Conservation (phyloP, 768 basidiomycete genomes). For the Rhodosporidiobolus sp. region DNA sequence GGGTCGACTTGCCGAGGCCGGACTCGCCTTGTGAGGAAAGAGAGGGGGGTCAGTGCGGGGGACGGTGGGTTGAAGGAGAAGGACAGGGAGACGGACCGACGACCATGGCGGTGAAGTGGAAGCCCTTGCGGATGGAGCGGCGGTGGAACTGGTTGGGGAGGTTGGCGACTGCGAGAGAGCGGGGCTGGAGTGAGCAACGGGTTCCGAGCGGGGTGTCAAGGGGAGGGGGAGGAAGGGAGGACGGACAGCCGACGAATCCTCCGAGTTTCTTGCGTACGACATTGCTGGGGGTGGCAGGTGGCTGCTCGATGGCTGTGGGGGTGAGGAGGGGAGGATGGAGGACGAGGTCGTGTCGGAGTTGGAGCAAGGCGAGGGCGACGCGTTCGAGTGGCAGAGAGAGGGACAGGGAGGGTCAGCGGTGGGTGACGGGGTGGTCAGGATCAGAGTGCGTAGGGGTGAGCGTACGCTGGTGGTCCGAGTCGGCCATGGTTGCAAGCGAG, state of each 20-base stretch:
- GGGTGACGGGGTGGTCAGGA: too few species aligned
- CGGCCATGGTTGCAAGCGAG: too few species aligned
- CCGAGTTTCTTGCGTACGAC: constrained; percentile 71
- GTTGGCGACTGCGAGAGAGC: constrained; percentile 64
- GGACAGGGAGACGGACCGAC: constrained; percentile 67
- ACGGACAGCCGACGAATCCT: constrained; percentile 73
- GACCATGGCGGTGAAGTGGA: constrained; percentile 98
- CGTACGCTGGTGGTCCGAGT: too few species aligned
- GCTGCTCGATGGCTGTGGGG: not conserved
- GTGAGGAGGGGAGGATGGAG: not conserved
- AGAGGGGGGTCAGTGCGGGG: constrained; percentile 10
- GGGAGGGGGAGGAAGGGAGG: not conserved
- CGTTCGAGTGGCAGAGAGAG: not conserved
- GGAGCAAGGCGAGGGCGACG: not conserved
- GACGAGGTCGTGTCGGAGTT: not conserved
- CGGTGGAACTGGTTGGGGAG: constrained; percentile 99
- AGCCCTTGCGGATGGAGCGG: constrained; percentile 95
- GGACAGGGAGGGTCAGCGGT: not conserved
- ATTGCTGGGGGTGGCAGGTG: not conserved
- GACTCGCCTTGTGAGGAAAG: constrained; percentile 70
- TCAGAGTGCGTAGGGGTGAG: too few species aligned
- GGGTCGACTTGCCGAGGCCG: constrained; percentile 95
- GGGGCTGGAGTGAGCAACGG: not conserved
- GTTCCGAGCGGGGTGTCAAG: not conserved
- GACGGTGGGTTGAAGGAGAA: not conserved